Base-by-base conservation (phyloP, 495 filamentous ascomycete species). In the Chlorociboria aeruginascens region DNA sequence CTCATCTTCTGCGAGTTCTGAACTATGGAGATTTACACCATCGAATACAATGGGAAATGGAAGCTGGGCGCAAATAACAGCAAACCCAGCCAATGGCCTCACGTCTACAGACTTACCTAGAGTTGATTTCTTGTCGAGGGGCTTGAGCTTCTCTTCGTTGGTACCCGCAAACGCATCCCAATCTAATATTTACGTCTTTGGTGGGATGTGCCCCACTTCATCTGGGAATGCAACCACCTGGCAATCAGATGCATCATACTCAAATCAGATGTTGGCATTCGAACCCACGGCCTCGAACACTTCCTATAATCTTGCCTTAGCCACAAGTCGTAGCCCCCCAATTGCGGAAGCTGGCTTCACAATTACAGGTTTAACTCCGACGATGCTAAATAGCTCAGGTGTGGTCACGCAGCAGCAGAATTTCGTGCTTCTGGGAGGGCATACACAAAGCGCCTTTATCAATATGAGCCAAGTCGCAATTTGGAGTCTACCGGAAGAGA, bases 401-500 rank as follows among this genome's bases (percentile, higher is more conserved):
- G 66, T 66, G 16, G 60, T 75, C 31, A 78, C 68, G 1, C 77
- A 82, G 56, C 79, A 87, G 58, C 80, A 80, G 42, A 79, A 79
- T 44, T 89, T 84, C 44, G 78, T 96, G 7, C 65, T 97, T 11
- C 67, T 96, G 35, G 90, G 89, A 10, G 90, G 90, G 0, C 86
- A 96, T 60, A 95, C 89, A 0, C 69, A 77, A 52, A 56, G 68
- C 11, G 90, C 87, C 0, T 96, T 95, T 54, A 78, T 95, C 59
- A 94, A 95, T 60, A 95, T 93, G 84, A 88, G 84, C 31, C 84
- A 87, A 49, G 75, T 90, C 8, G 90, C 90, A 0, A 66, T 97
- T 1, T 95, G 89, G 68, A 86, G 77, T 25, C 68, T 94, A 13
- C 90, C 90, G 3, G 81, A 93, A 53, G 79, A 85, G 53, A 84